Conservation (phyloP, 192 early-diverging fungal genomes). For the Linnemannia schmuckeri region DNA sequence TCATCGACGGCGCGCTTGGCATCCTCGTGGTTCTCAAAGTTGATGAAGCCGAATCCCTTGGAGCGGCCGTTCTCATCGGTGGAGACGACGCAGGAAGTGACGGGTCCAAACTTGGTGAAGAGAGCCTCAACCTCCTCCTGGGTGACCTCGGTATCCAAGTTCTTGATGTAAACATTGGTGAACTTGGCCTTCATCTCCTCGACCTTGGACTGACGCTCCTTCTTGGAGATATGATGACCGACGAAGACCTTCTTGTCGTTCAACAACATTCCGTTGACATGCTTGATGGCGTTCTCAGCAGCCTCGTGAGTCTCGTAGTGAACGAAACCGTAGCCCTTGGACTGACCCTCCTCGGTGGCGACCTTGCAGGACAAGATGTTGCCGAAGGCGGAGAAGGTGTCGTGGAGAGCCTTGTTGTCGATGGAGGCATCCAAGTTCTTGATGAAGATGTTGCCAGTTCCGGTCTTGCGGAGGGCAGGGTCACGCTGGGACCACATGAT, state of each 20-base stretch:
- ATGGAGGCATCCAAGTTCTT: conserved; percentile 98
- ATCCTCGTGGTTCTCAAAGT: conserved; percentile 92
- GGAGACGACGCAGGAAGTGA: conserved; percentile 86
- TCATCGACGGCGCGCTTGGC: conserved; percentile 90
- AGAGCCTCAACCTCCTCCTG: conserved; percentile 83
- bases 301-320: conserved; percentile 97
- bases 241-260: conserved; percentile 99
- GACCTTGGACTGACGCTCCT: conserved; percentile 92
- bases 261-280: conserved; percentile 99
- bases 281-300: conserved; percentile 95
- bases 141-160: conserved; percentile 83
- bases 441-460: conserved; percentile 98
- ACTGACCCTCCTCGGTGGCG: conserved; percentile 84
- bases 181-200: conserved; percentile 92
- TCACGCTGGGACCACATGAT: conserved; percentile 99
- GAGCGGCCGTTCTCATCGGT: conserved; percentile 87
- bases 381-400: conserved; percentile 98
- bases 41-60: conserved; percentile 97
- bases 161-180: conserved; percentile 99
- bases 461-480: conserved; percentile 91
- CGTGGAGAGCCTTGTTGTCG: conserved; percentile 97
- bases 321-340: conserved; percentile 98
- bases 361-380: conserved; percentile 98
- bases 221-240: conserved; percentile 91
- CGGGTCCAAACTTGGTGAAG: conserved; percentile 85